Percentiles rank a stretch among this genome's conserved stretches.
Evolutionary conservation across 2,329 filamentous ascomycete genomes (phyloP).

Genomic region (Monilinia fructicola): DNA sequence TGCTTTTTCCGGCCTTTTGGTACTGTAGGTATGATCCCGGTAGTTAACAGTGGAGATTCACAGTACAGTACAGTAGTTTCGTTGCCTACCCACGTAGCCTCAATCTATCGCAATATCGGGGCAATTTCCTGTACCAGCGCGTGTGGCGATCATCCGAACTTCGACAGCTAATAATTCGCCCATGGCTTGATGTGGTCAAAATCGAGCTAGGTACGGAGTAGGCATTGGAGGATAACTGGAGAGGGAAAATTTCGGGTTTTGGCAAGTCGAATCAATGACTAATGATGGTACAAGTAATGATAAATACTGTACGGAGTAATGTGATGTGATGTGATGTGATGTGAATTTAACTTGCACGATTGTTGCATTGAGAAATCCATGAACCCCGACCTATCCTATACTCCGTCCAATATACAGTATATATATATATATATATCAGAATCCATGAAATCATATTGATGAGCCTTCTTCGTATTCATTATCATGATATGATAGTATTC

Average conservation of each 20-base stretch:
- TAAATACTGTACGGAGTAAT: too few species aligned
- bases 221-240: neutral
- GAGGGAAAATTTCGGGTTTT: conserved; percentile 5
- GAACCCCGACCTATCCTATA: neutral
- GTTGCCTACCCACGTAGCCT: too few species aligned
- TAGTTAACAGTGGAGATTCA: neutral
- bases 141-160: neutral
- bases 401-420: too few species aligned
- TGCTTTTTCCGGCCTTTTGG: neutral
- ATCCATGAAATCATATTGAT: too few species aligned
- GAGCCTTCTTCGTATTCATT: too few species aligned
- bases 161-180: neutral
- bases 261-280: neutral
- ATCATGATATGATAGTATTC: too few species aligned
- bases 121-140: neutral
- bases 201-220: neutral
- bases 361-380: neutral
- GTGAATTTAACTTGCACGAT: too few species aligned
- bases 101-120: neutral
- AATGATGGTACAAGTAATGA: too few species aligned
- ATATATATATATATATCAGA: neutral
- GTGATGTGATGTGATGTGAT: too few species aligned
- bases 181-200: too few species aligned
- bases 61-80: too few species aligned
- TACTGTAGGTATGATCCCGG: neutral